Base-by-base conservation (phyloP, 1,139 yeast genomes). In the Magnusiomyces fungicola region DNA sequence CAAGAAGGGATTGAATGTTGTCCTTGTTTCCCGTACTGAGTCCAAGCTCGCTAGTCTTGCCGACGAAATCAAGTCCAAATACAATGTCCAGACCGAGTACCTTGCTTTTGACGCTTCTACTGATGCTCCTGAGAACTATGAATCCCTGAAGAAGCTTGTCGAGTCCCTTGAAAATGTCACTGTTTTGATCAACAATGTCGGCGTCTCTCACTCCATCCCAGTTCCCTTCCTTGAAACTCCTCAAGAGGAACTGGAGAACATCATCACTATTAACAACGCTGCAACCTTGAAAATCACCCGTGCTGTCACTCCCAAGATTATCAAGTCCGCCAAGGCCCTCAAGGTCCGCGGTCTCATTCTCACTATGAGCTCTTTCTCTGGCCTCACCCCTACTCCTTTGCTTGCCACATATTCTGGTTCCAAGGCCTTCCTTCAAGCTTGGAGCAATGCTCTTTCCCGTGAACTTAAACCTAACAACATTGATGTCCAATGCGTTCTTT, bases 311-410 rank as follows among this genome's bases (percentile, higher is more conserved):
- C 96, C 97, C 39, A 64, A 70, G 16, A 80, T 89, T 60, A 69
- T 76, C 46, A 66, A 72, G n/a, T 77, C 83, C 42, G 77, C 79
- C 33, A 56, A 68, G 40, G 64, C 71, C 55, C 58, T 63, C 42
- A 57, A 46, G 45, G 44, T 63, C 51, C 57, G 63, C 19, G 96
- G 96, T 38, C 76, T 92, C 61, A 78, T 94, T 53, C 72, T 92
- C 61, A 89, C 95, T 39, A 88, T 92, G 97, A 97, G 98, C 36
- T 90, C 97, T 1, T 92, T 92, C 64, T 96, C 96, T 48, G 99
- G 97, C 1, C 75, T 89, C 57, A 74, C 87, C 48, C 98, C 98
- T 50, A 84, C 96, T 18, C 97, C 98, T 22, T 76, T 81, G 59
- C 76, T 94, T 61, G 96, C 97, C 22, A 84, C 92, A 6, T 92